These are phyloP conservation scores for Rubroboletus satanas DNA, from an alignment of 768 basidiomycete species.

Conservation along the genomic window DNA sequence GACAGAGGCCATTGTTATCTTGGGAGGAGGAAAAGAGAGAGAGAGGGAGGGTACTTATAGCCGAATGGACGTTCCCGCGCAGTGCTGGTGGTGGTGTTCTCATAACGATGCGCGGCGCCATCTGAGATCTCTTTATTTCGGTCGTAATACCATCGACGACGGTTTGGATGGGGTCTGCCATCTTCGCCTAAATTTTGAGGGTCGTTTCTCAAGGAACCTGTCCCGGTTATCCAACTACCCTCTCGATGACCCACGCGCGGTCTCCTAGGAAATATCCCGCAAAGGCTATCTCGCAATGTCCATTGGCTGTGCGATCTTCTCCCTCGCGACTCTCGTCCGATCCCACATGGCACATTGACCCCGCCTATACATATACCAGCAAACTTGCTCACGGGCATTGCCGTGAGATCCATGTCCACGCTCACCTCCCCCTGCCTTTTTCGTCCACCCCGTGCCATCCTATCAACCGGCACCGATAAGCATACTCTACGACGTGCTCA, in stretches of 20 bases:
- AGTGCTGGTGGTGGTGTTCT: slow-evolving; percentile 10
- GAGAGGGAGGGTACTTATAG: slow-evolving; percentile 16
- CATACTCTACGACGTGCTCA: background rate
- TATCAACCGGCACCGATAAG: background rate
- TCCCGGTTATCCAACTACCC: slow-evolving; percentile 4
- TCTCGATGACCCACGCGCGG: slow-evolving; percentile 23
- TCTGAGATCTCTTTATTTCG: slow-evolving; percentile 24
- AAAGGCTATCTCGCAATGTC: slow-evolving; percentile 5
- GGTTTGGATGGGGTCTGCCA: background rate
- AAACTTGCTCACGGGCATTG: background rate
- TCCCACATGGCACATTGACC: background rate
- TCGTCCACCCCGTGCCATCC: too few species aligned
- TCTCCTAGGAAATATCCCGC: slow-evolving; percentile 27
- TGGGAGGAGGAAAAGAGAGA: background rate
- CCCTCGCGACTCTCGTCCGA: background rate
- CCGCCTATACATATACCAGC: background rate
- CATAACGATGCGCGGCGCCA: slow-evolving; percentile 25
- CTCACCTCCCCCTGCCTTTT: background rate
- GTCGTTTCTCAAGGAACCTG: slow-evolving; percentile 8
- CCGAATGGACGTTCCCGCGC: slow-evolving; percentile 1
- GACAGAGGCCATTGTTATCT: slow-evolving; percentile 28
- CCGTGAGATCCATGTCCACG: background rate
- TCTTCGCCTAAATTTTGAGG: slow-evolving; percentile 33
- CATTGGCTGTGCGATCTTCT: background rate
- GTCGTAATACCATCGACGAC: slow-evolving; percentile 20